Percentiles rank a stretch among this genome's conserved stretches.
These are phyloP conservation scores for Tricholoma sp. DNA, from an alignment of 768 basidiomycete species.

Conservation along the genomic window DNA sequence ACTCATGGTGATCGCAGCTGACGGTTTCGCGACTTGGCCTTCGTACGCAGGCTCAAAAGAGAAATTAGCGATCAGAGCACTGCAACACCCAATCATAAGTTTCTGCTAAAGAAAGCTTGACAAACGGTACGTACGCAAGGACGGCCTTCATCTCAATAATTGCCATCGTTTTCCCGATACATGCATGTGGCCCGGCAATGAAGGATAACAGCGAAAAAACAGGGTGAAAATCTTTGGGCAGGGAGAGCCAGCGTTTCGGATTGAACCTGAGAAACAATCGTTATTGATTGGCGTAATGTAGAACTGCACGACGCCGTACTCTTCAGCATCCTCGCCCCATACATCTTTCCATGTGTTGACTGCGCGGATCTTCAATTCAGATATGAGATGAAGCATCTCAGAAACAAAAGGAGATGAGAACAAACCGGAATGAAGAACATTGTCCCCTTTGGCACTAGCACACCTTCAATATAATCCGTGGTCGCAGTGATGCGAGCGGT, in stretches of 20 bases:
- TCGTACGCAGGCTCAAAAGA: conserved; percentile 36
- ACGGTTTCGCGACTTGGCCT: conserved; percentile 35
- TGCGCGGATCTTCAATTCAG: conserved; percentile 34
- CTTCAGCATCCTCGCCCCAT: conserved; percentile 49
- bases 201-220: conserved; percentile 35
- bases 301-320: conserved; percentile 21
- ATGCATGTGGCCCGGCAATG: conserved; percentile 35
- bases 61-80: conserved; percentile 37
- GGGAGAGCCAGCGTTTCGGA: conserved; percentile 41
- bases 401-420: not conserved
- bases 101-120: not conserved
- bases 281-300: no score
- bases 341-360: conserved; percentile 45
- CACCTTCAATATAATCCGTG: conserved; percentile 38
- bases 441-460: conserved; percentile 42
- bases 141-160: conserved; percentile 41
- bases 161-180: conserved; percentile 41
- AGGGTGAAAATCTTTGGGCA: conserved; percentile 28
- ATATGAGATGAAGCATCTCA: not conserved
- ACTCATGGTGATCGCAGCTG: conserved; percentile 47
- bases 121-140: conserved; percentile 21
- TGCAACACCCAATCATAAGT: conserved; percentile 7
- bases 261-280: no score
- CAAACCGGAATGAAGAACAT: conserved; percentile 35
- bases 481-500: conserved; percentile 32